Conservation (phyloP, 352 stramenopile species). For the Phytophthora melonis region DNA sequence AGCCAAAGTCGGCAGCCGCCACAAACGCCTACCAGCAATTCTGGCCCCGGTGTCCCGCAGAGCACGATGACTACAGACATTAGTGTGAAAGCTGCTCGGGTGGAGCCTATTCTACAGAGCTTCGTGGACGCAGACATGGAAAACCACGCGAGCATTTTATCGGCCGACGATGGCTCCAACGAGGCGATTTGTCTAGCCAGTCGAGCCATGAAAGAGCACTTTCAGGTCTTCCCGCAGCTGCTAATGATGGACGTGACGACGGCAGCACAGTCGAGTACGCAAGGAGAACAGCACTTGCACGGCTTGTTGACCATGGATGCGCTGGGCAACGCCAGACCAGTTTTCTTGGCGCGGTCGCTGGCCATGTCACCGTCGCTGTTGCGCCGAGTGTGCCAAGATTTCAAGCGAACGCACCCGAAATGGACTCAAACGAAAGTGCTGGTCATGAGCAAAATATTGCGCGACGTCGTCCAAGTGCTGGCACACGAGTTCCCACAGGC, state of each 20-base stretch:
- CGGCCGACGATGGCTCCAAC: constrained; percentile 74
- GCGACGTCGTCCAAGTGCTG: constrained; percentile 64
- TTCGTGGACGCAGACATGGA: constrained; percentile 79
- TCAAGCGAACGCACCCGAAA: constrained; percentile 75
- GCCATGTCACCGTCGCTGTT: constrained; percentile 60
- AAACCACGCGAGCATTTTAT: constrained; percentile 81
- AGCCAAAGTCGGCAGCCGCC: constrained; percentile 6
- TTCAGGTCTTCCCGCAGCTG: constrained; percentile 68
- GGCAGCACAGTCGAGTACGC: background rate
- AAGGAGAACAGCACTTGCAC: constrained; percentile 53
- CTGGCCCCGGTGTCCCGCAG: background rate
- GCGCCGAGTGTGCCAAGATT: constrained; percentile 72
- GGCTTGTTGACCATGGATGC: constrained; percentile 79
- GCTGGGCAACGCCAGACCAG: constrained; percentile 69
- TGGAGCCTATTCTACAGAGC: constrained; percentile 67
- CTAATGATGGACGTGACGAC: constrained; percentile 58
- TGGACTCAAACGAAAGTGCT: constrained; percentile 73
- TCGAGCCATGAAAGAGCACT: constrained; percentile 80
- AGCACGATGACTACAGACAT: background rate
- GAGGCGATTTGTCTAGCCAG: constrained; percentile 79
- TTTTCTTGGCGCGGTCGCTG: constrained; percentile 66
- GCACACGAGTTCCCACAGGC: constrained; percentile 66
- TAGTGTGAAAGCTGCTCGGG: constrained; percentile 23
- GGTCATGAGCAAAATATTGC: constrained; percentile 69
- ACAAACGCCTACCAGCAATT: background rate